Base-by-base conservation (phyloP, 2,329 filamentous ascomycete species). In the Trichoderma sp. region DNA sequence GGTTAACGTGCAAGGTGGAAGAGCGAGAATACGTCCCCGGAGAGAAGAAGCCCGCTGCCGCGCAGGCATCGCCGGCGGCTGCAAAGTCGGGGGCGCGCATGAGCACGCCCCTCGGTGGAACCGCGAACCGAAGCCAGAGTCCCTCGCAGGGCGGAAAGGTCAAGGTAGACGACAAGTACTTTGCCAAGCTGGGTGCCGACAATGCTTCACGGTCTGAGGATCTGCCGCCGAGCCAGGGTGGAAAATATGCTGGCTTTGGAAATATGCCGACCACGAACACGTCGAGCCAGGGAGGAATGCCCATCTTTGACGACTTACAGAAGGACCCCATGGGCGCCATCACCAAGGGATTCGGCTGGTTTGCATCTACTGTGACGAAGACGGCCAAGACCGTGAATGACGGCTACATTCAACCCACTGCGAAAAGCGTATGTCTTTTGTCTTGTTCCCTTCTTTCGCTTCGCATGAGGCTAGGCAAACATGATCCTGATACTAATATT, bases 301-400 rank as follows among this genome's bases (percentile, higher is more conserved):
- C 91, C 0, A 89, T 89, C 14, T 82, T 96, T n/a, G 91, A 96
- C 66, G 95, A 98, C 66, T 88, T 98, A 76, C 93, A 97, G 79
- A 92, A 90, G 77, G 96, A 99, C 77, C 94, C 96, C 0, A 84
- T 98, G 71, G 94, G 88, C 1, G 94, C 95, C 18, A 80, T 99
- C 74, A 93, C 90, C 32, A 97, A 97, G 81, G 92, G 95, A 0
- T 96, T 98, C 75, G 95, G 95, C 10, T 98, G 96, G 94, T 93
- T 98, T 76, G 88, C 93, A 21, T 91, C 89, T 39, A 94, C 93
- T 14, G 93, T 98, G 52, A 90, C 89, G 30, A 97, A 96, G 84
- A 92, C 92, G 72, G 96, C 94, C 46, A 96, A 97, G 84, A 92
- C 89, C 18, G 91, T 97, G 28, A 97, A 97, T 78, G 91, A 96